These are phyloP conservation scores for Pichia cephalocereana DNA, from an alignment of 805 yeast genomes.

Conservation along the genomic window DNA sequence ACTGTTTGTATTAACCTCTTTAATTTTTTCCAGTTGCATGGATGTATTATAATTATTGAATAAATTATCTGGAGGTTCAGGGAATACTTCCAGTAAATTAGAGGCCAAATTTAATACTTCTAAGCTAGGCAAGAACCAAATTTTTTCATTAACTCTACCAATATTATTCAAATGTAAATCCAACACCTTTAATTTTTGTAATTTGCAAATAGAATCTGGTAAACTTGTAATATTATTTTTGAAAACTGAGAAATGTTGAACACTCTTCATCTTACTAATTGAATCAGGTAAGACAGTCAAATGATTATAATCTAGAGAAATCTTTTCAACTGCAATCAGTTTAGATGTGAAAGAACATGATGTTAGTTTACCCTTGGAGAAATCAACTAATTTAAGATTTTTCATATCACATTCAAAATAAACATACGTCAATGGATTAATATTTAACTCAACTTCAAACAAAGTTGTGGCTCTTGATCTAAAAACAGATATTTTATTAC, in stretches of 20 bases:
- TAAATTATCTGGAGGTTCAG: slow-evolving; percentile 36
- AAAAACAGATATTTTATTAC: slow-evolving; percentile 66
- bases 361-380: slow-evolving; percentile 76
- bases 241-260: slow-evolving; percentile 60
- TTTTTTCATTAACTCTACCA: slow-evolving; percentile 53
- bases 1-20: not conserved
- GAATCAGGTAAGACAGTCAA: slow-evolving; percentile 67
- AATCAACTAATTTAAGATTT: slow-evolving; percentile 59
- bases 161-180: slow-evolving; percentile 84
- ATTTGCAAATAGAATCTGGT: slow-evolving; percentile 56
- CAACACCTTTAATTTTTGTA: slow-evolving; percentile 51
- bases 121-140: slow-evolving; percentile 55
- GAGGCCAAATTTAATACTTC: slow-evolving; percentile 62
- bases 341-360: slow-evolving; percentile 58
- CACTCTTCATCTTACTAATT: slow-evolving; percentile 46
- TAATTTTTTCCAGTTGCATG: not conserved
- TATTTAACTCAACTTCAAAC: slow-evolving; percentile 62
- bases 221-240: slow-evolving; percentile 66
- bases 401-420: slow-evolving; percentile 43
- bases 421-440: slow-evolving; percentile 75
- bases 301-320: slow-evolving; percentile 75
- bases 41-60: slow-evolving; percentile 1
- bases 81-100: slow-evolving; percentile 53
- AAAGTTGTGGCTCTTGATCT: slow-evolving; percentile 53
- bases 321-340: slow-evolving; percentile 58